Evolutionary conservation across 352 stramenopile genomes (phyloP).

Genomic region (Globisporangium radiosum): DNA sequence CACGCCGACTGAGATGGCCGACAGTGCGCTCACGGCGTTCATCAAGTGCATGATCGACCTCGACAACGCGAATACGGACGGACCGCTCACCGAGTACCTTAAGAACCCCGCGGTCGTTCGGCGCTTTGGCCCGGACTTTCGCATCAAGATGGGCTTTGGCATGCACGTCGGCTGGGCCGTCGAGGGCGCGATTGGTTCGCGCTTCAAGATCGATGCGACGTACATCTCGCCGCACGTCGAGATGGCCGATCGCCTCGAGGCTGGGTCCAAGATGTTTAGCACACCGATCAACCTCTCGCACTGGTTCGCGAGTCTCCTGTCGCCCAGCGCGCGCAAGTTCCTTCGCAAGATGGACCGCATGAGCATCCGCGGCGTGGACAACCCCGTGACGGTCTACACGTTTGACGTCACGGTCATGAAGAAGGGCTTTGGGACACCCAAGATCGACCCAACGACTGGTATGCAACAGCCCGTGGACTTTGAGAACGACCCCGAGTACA

Average conservation of each 20-base stretch:
- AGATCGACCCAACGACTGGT: constrained; percentile 50
- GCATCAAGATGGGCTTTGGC: constrained; percentile 92
- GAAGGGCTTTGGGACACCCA: constrained; percentile 64
- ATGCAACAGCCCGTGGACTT: constrained; percentile 71
- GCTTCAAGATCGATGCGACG: constrained; percentile 96
- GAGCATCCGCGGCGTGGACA: constrained; percentile 77
- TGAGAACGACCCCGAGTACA: constrained; percentile 78
- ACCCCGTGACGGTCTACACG: constrained; percentile 78
- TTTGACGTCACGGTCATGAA: constrained; percentile 84
- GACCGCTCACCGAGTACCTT: constrained; percentile 64
- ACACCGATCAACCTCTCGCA: constrained; percentile 83
- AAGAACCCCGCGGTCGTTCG: constrained; percentile 67
- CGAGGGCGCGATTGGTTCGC: constrained; percentile 93
- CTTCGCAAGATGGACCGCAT: constrained; percentile 82
- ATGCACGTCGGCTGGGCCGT: constrained; percentile 96
- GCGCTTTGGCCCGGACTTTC: constrained; percentile 73
- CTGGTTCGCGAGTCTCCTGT: constrained; percentile 71
- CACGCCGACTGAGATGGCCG: constrained; percentile 87
- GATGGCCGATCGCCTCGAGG: constrained; percentile 91
- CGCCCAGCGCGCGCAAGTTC: constrained; percentile 58
- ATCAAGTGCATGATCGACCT: constrained; percentile 92
- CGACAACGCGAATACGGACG: constrained; percentile 77
- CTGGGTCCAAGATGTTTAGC: constrained; percentile 90
- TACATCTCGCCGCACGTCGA: constrained; percentile 96
- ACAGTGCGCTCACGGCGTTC: constrained; percentile 93